Evolutionary conservation across 352 stramenopile species (phyloP).

Genomic region (Discostella stelligera): DNA sequence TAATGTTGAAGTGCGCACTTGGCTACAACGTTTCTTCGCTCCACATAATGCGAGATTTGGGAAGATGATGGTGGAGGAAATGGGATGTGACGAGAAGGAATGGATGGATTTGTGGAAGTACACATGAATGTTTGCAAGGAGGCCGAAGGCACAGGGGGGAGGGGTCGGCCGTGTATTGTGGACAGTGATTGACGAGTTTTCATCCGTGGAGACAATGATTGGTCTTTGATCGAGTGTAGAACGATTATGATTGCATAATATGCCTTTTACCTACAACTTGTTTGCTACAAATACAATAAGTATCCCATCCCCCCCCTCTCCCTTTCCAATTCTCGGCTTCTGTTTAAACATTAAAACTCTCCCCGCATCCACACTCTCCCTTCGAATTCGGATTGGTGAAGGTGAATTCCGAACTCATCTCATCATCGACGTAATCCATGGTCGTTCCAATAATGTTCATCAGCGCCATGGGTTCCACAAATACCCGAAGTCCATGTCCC

Average conservation of each 20-base stretch:
- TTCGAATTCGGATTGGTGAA: constrained; percentile 99
- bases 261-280: no score
- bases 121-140: constrained; percentile 4
- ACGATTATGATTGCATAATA: no score
- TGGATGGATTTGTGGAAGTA: constrained; percentile 47
- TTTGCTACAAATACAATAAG: no score
- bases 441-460: constrained; percentile 98
- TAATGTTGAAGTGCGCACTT: constrained; percentile 31
- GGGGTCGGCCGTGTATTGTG: no score
- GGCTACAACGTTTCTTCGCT: constrained; percentile 51
- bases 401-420: constrained; percentile 96
- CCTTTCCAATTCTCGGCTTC: background rate
- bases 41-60: constrained; percentile 48
- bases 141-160: no score
- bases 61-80: constrained; percentile 41
- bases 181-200: no score
- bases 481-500: constrained; percentile 90
- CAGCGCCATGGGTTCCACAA: constrained; percentile 97
- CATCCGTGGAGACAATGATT: no score
- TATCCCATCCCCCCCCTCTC: no score
- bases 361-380: constrained; percentile 97
- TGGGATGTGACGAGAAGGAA: constrained; percentile 39
- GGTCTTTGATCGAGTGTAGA: no score
- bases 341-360: constrained; percentile 98
- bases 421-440: constrained; percentile 98